Conservation (phyloP, 2,329 filamentous ascomycete genomes). For the Aspergillus pseudotamarii region DNA sequence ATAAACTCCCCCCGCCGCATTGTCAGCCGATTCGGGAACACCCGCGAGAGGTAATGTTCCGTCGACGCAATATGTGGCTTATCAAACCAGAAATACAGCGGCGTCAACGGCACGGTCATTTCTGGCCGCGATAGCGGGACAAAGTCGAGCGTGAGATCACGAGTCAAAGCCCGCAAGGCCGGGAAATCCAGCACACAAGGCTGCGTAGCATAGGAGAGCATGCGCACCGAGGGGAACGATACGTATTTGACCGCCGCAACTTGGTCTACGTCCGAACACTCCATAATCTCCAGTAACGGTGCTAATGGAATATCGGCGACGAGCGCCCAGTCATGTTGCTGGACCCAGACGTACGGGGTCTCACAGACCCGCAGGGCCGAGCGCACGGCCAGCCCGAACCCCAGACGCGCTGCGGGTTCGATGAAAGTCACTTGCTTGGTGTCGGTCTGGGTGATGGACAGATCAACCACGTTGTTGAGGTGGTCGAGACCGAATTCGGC, state of each 20-base stretch:
- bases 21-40: conserved; percentile 13
- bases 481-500: conserved; percentile 13
- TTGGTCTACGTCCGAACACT: neutral
- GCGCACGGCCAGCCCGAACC: conserved; percentile 14
- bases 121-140: neutral
- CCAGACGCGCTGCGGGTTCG: conserved; percentile 8
- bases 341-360: conserved; percentile 15
- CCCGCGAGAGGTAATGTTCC: conserved; percentile 9
- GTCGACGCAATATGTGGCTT: conserved; percentile 14
- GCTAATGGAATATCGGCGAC: conserved; percentile 10
- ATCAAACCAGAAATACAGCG: conserved; percentile 17
- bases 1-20: conserved; percentile 16
- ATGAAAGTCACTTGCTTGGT: conserved; percentile 8
- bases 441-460: conserved; percentile 6
- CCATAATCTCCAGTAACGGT: conserved; percentile 8
- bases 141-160: neutral
- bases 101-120: conserved; percentile 6
- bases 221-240: neutral
- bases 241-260: neutral
- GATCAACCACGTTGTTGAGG: conserved; percentile 2
- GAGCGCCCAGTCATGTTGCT: conserved; percentile 16
- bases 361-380: conserved; percentile 9
- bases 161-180: neutral
- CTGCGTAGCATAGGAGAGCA: neutral
- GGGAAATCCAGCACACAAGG: neutral